Conservation (phyloP, 768 basidiomycete genomes). For the Pleurotus djamor region DNA sequence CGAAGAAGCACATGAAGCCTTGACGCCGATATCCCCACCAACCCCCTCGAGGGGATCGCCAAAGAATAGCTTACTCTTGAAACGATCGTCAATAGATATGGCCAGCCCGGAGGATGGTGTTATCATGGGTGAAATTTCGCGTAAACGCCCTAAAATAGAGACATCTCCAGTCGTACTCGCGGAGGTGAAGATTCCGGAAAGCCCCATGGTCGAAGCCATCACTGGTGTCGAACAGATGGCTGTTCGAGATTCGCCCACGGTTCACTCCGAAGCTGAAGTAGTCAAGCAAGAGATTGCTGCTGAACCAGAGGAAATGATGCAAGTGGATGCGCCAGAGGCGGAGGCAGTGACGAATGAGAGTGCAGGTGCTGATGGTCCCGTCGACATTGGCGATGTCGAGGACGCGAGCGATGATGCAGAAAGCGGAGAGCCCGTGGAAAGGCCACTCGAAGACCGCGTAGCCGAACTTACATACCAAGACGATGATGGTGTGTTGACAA, state of each 20-base stretch:
- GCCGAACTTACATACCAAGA: constrained; percentile 37
- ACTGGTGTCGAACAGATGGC: neutral
- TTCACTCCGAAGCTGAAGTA: constrained; percentile 24
- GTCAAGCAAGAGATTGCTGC: constrained; percentile 25
- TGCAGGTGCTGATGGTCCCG: neutral
- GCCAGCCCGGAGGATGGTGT: neutral
- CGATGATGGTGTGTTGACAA: constrained; percentile 20
- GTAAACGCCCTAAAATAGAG: constrained; percentile 1
- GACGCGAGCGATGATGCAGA: neutral
- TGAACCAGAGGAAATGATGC: constrained; percentile 17
- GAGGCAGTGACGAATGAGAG: neutral
- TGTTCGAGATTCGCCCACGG: neutral
- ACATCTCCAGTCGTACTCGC: neutral
- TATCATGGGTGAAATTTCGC: neutral
- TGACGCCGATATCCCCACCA: neutral
- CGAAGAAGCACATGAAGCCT: constrained; percentile 1
- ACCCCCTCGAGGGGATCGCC: neutral
- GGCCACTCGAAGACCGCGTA: constrained; percentile 35
- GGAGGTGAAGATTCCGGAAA: neutral
- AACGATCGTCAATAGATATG: constrained; percentile 4
- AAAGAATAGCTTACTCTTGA: neutral
- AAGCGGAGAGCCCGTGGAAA: neutral
- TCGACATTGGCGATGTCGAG: neutral
- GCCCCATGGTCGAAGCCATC: neutral
- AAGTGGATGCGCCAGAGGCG: constrained; percentile 25